These are phyloP conservation scores for Hypoxylon sp. DNA, from an alignment of 2,329 filamentous ascomycete species.

Conservation along the genomic window DNA sequence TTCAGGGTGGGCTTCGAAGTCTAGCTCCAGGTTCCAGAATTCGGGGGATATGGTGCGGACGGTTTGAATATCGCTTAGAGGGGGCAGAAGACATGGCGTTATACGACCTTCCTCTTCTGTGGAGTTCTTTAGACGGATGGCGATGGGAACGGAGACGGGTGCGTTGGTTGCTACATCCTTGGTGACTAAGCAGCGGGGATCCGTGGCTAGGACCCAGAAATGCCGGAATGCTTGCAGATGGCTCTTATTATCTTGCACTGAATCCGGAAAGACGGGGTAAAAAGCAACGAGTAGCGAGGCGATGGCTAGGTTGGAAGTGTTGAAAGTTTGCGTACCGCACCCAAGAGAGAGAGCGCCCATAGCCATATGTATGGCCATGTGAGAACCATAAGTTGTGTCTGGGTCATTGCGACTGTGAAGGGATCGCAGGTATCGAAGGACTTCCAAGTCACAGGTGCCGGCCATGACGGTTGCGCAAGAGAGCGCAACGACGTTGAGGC, in stretches of 20 bases:
- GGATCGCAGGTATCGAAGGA: conserved; percentile 87
- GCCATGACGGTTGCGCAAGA: conserved; percentile 93
- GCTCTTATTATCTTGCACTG: conserved; percentile 92
- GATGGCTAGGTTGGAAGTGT: conserved; percentile 88
- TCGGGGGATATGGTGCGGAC: conserved; percentile 72
- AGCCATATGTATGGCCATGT: conserved; percentile 92
- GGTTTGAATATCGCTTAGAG: conserved; percentile 73
- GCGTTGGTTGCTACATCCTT: conserved; percentile 89
- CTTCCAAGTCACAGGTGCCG: conserved; percentile 88
- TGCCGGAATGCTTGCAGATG: conserved; percentile 97
- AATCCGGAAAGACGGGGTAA: conserved; percentile 91
- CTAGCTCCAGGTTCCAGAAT: conserved; percentile 86
- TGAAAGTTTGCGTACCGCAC: conserved; percentile 92
- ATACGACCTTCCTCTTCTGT: conserved; percentile 58
- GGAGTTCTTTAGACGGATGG: conserved; percentile 69
- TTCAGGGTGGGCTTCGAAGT: conserved; percentile 75
- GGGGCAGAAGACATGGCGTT: conserved; percentile 74
- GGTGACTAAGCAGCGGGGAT: conserved; percentile 88
- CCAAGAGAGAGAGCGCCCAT: conserved; percentile 92
- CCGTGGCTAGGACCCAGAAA: conserved; percentile 95
- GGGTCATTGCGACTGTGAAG: conserved; percentile 89
- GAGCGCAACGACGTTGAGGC: conserved; percentile 88
- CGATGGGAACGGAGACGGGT: conserved; percentile 80
- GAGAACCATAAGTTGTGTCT: conserved; percentile 91
- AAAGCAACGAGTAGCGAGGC: conserved; percentile 90